phyloP scores from a whole-genome alignment of 2,329 filamentous ascomycete species.

The Xylaria sp. region DNA sequence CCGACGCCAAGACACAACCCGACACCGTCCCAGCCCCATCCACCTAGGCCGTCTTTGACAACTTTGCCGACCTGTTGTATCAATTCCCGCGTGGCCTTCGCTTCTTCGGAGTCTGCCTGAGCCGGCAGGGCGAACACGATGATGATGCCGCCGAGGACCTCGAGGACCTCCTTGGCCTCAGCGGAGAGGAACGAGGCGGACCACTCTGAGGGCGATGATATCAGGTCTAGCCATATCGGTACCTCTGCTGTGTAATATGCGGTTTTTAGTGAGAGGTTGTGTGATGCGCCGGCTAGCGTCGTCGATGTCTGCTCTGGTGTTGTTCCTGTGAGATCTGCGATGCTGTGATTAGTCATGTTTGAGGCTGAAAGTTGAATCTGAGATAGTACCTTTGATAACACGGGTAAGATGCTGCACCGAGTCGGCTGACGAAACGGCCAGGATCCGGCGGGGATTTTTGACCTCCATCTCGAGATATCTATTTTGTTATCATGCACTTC shows the following conservation, averaged over 20 bases:
- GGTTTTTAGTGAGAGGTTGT: conserved; percentile 60
- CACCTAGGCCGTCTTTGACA: conserved; percentile 61
- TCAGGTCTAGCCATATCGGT: conserved; percentile 71
- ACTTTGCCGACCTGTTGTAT: conserved; percentile 60
- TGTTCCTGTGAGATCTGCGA: conserved; percentile 58
- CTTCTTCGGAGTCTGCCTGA: conserved; percentile 32
- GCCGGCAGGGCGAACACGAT: conserved; percentile 55
- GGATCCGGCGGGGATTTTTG: conserved; percentile 59
- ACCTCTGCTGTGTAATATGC: conserved; percentile 65
- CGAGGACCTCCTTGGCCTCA: conserved; percentile 67
- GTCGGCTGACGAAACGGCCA: conserved; percentile 60
- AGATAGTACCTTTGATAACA: conserved; percentile 58
- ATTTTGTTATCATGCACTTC: neutral
- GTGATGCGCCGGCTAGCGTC: conserved; percentile 64
- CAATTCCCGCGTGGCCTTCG: conserved; percentile 46
- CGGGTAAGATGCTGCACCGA: conserved; percentile 53
- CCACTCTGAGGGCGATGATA: conserved; percentile 60
- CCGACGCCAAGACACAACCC: conserved; percentile 63
- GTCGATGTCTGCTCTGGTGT: conserved; percentile 46
- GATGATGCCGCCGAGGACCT: conserved; percentile 65
- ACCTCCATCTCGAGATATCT: conserved; percentile 44
- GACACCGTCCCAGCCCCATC: conserved; percentile 69
- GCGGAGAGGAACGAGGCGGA: conserved; percentile 61
- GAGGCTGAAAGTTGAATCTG: neutral
- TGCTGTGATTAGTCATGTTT: conserved; percentile 16